Evolutionary conservation across 495 filamentous ascomycete species (phyloP), one percentile per base, ranked within the genome.

Genomic region (Penicillium nucicola): DNA sequence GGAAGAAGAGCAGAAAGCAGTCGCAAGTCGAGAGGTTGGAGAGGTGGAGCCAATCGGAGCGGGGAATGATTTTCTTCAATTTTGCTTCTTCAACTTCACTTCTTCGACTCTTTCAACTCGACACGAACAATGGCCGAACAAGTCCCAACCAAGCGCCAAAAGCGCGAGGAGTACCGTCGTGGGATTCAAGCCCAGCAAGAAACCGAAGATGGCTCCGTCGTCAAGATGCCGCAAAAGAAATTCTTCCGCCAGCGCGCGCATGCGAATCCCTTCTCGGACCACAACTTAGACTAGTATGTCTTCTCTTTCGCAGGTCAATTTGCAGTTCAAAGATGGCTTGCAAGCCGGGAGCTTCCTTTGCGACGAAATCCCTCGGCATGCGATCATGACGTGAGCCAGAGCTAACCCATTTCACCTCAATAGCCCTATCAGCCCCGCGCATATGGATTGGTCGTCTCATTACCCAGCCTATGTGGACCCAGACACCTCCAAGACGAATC

Each of bases 231-330:
- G 20, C 82, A 86, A 73, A 96, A 97, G 75, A 92, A 86, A 71
- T 96, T 92, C 76, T 98, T 96, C 69, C 82, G 93, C 41, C 93
- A 98, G 68, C 81, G 93, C 62, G 93, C 93, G 23, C 93, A 98
- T 70, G 95, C 93, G 39, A 98, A 98, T 76, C 90, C 90, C 9
- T 97, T 98, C 70, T 95, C 92, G 0, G 93, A 98, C 61, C 93
- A 97, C 70, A 66, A 79, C 12, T 77, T 98, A 63, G 77, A 74
- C 51, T 97, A 98, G 93, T 96, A 80, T 62, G 80, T 72, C 6
- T 42, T 8, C 14, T 43, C 38, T 15, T 44, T 32, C 42, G 9
- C n/a, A 6, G 20, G 19, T n/a, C 10, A 36, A 11, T 11, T 31
- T n/a, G 6, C 2, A 13, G 20, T 19, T 5, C 12, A 35, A 20